phyloP scores from a whole-genome alignment of 2,329 filamentous ascomycete genomes.

The Clarireedia homoeocarpa region DNA sequence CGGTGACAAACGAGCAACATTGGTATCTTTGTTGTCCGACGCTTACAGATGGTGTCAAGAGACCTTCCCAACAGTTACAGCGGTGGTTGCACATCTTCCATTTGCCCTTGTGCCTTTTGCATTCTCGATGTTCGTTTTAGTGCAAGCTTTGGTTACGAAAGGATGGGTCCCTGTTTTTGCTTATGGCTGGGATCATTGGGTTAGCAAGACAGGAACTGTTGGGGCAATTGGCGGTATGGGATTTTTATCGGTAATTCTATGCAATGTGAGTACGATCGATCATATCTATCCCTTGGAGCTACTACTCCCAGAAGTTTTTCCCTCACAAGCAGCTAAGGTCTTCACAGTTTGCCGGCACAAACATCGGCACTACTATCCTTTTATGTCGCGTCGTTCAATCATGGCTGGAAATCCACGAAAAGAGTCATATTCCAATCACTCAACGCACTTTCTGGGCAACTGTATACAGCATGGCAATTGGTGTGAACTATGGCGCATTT shows the following conservation, averaged over 20 bases:
- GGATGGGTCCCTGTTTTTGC: constrained; percentile 70
- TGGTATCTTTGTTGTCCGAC: constrained; percentile 42
- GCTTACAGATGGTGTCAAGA: constrained; percentile 53
- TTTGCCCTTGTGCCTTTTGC: constrained; percentile 63
- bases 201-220: constrained; percentile 58
- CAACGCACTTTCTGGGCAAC: constrained; percentile 66
- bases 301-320: not conserved
- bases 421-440: constrained; percentile 41
- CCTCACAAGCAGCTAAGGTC: constrained; percentile 12
- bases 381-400: constrained; percentile 62
- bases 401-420: constrained; percentile 53
- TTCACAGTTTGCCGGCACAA: constrained; percentile 63
- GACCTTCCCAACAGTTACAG: constrained; percentile 62
- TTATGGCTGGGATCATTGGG: constrained; percentile 67
- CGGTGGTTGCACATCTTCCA: constrained; percentile 58
- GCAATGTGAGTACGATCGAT: constrained; percentile 50
- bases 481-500: constrained; percentile 69
- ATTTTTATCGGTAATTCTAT: constrained; percentile 61
- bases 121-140: constrained; percentile 67
- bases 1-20: constrained; percentile 33
- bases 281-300: not conserved
- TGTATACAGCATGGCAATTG: constrained; percentile 66
- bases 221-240: constrained; percentile 66
- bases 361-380: constrained; percentile 69
- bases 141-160: constrained; percentile 64